Base-by-base conservation (phyloP, 345 rosid species). In the Melaleuca quinquenervia region DNA sequence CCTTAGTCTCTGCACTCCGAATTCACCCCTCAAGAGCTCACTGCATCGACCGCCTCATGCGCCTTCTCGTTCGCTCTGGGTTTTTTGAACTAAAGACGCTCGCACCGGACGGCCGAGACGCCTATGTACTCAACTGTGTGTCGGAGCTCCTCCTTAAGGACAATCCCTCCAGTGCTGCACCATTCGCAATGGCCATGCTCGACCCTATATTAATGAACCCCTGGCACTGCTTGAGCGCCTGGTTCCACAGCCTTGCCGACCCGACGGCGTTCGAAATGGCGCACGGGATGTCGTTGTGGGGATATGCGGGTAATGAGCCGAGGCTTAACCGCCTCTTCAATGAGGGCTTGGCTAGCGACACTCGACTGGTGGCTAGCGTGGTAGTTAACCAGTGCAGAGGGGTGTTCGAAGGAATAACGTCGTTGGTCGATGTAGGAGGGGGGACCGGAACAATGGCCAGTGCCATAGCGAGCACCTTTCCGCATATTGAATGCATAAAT, bases 391-490 rank as follows among this genome's bases (percentile, higher is more conserved):
- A 52, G 32, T 85, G 85, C 70, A 80, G 55, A 44, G 86, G 62
- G 0, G 26, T 83, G 32, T 91, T 90, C 74, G 86, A 90, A 22
- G 91, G 89, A 55, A 48, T 88, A 86, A 50, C 24, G 2, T 87
- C 92, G 1, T 45, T 91, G 27, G 90, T 89, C 24, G 93, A 91
- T 84, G 90, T 90, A 16, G 91, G 90, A 1, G 93, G 90, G 1
- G 91, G 91, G 20, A 89, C 89, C 0, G 93, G 92, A 27, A 86
- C 50, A 5, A 27, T 82, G 84, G 85, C 88, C 9, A 88, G 53
- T 85, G 60, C 86, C 32, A 51, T 91, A 44, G 89, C 88, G 0
- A 49, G 64, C 3, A 44, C 87, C 5, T 87, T 87, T 58, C 91
- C 91, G 0, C 29, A 83, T 1, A 5, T 89, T 58, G 86, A 87